These are phyloP conservation scores for Pholiota microspora DNA, from an alignment of 768 basidiomycete species.

Conservation along the genomic window DNA sequence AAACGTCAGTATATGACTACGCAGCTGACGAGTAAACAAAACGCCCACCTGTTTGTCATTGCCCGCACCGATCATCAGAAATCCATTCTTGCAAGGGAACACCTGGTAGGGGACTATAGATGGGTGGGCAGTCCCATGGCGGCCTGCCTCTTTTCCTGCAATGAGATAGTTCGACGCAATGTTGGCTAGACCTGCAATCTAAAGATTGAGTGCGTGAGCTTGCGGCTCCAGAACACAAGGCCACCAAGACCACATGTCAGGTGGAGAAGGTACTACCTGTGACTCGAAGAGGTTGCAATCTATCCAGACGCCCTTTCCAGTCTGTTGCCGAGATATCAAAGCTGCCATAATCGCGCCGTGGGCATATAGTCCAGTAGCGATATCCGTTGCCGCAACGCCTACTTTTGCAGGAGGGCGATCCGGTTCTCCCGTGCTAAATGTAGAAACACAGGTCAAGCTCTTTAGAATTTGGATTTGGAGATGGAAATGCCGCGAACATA, in stretches of 20 bases:
- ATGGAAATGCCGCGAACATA: slow-evolving; percentile 51
- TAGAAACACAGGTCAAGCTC: slow-evolving; percentile 6
- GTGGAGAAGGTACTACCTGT: slow-evolving; percentile 48
- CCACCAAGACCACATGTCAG: not conserved
- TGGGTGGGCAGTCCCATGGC: slow-evolving; percentile 93
- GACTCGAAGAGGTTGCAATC: slow-evolving; percentile 93
- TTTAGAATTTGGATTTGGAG: slow-evolving; percentile 3
- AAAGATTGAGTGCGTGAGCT: slow-evolving; percentile 5
- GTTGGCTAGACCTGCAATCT: slow-evolving; percentile 91
- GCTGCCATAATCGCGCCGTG: slow-evolving; percentile 94
- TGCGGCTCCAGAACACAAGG: not conserved
- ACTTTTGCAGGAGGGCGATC: slow-evolving; percentile 88
- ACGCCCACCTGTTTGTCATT: slow-evolving; percentile 75
- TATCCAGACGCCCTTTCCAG: slow-evolving; percentile 86
- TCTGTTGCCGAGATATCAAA: slow-evolving; percentile 75
- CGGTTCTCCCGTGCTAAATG: slow-evolving; percentile 78
- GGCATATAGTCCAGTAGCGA: slow-evolving; percentile 85
- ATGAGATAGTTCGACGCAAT: slow-evolving; percentile 94
- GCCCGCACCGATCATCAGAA: slow-evolving; percentile 91
- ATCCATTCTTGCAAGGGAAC: slow-evolving; percentile 84
- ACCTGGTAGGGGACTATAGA: slow-evolving; percentile 94
- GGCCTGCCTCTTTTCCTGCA: slow-evolving; percentile 73
- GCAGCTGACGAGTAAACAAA: not conserved
- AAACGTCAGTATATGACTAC: slow-evolving; percentile 5
- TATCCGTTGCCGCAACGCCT: slow-evolving; percentile 92